Base-by-base conservation (phyloP, 441 rosid species). In the Euphorbia corollata region DNA sequence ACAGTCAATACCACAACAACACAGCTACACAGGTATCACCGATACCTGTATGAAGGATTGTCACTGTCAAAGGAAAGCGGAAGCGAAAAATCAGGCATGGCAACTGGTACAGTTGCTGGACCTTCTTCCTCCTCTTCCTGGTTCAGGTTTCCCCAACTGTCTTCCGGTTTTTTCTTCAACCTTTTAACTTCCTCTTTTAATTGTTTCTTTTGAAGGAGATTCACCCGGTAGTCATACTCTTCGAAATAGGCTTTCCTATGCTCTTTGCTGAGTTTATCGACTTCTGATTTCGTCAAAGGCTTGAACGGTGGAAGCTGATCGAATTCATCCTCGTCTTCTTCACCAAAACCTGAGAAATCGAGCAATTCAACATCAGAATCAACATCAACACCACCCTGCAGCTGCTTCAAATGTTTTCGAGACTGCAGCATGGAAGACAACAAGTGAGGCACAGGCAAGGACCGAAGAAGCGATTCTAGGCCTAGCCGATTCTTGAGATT, bases 291-390 rank as follows among this genome's bases (percentile, higher is more conserved):
- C 77, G 71, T 76, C 34, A 92, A 89, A 68, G 96, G 94, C 78
- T 84, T 92, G 76, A 92, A 92, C 58, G 97, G 91, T 48, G 98
- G 98, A 66, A 93, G 92, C 84, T 87, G 92, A 20, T 92, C 96
- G 73, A 88, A 92, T 80, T 92, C 98, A 6, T 83, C 96, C 48
- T 92, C 98, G 34, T 88, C 74, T 78, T 90, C 97, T 36, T 67
- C 74, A 9, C 77, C 75, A 5, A 73, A 69, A 15, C 75, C 78
- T 2, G 74, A 70, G 13, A 61, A 68, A 67, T 81, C 80, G 55
- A 71, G 77, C 82, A 81, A 53, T 55, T 74, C 87, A 2, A 81
- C 22, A 61, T 86, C 83, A 5, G 72, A 80, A 63, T 81, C 89
- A 74, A 80, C 73, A 39, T 72, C 71, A 39, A 82, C 84, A 36